Conservation (phyloP, 768 basidiomycete genomes). For the Chalciporus sphaerocephalus region DNA sequence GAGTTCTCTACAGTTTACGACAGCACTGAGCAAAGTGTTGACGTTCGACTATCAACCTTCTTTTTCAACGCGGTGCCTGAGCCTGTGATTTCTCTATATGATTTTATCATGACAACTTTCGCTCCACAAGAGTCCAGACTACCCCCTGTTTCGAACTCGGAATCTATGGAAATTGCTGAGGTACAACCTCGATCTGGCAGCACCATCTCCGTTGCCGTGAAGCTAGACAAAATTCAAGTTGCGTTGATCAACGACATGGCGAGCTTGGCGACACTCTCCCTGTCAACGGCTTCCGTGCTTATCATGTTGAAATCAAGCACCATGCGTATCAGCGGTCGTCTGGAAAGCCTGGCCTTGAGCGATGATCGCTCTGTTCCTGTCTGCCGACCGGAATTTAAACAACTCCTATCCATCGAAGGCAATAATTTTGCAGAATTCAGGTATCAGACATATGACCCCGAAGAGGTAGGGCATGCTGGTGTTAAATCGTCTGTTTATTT, state of each 20-base stretch:
- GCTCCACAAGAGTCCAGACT: conserved; percentile 42
- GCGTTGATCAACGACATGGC: conserved; percentile 65
- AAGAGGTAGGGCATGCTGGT: conserved; percentile 63
- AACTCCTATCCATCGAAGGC: conserved; percentile 90
- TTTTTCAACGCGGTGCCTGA: conserved; percentile 85
- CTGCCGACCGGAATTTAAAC: conserved; percentile 66
- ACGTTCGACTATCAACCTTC: conserved; percentile 85
- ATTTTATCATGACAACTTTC: conserved; percentile 97
- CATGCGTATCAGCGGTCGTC: conserved; percentile 70
- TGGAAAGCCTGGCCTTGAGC: conserved; percentile 78
- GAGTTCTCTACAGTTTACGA: conserved; percentile 78
- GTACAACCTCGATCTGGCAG: conserved; percentile 27
- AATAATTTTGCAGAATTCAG: conserved; percentile 90
- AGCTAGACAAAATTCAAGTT: conserved; percentile 83
- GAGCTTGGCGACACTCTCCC: conserved; percentile 78
- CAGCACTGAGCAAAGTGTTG: conserved; percentile 82
- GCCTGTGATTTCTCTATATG: conserved; percentile 86
- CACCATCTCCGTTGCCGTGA: conserved; percentile 78
- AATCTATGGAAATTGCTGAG: conserved; percentile 2
- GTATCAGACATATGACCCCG: conserved; percentile 86
- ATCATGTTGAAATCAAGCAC: conserved; percentile 69
- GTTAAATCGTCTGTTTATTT: conserved; percentile 81
- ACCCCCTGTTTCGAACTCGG: conserved; percentile 6
- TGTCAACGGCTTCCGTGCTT: conserved; percentile 86
- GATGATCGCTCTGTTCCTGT: conserved; percentile 60